These are phyloP conservation scores for Nymphaea colorata DNA, from an alignment of 164 flowering plant genomes.

Conservation along the genomic window DNA sequence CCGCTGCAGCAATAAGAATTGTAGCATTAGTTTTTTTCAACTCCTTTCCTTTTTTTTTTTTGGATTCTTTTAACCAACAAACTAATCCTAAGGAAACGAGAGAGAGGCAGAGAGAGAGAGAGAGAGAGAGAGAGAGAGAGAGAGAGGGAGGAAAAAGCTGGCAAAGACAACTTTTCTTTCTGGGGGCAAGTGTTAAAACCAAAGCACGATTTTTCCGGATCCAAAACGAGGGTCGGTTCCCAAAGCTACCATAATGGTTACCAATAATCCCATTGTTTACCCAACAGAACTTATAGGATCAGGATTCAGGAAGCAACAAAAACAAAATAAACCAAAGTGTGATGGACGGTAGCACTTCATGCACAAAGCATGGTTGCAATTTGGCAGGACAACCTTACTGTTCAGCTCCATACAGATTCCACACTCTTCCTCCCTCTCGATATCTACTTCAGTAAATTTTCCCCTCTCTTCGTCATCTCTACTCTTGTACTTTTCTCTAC, in stretches of 20 bases:
- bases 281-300: neutral
- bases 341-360: constrained; percentile 50
- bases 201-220: too few species aligned
- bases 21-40: neutral
- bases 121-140: too few species aligned
- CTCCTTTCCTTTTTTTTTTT: too few species aligned
- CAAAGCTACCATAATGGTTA: too few species aligned
- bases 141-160: too few species aligned
- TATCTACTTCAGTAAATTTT: constrained; percentile 52
- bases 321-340: neutral
- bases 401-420: constrained; percentile 86
- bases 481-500: constrained; percentile 41
- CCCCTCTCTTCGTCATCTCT: constrained; percentile 42
- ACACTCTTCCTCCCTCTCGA: constrained; percentile 86
- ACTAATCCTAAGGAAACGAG: too few species aligned
- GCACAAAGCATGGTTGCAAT: constrained; percentile 71
- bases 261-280: too few species aligned
- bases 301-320: neutral
- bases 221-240: too few species aligned
- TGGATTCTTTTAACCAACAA: too few species aligned
- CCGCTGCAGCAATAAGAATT: constrained; percentile 34
- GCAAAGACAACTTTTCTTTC: too few species aligned
- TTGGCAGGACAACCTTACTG: constrained; percentile 68
- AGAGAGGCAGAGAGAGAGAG: too few species aligned
- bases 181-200: too few species aligned